Percentiles rank a stretch among this genome's conserved stretches.
These are phyloP conservation scores for Dendrothele bispora DNA, from an alignment of 768 basidiomycete species.

Conservation along the genomic window DNA sequence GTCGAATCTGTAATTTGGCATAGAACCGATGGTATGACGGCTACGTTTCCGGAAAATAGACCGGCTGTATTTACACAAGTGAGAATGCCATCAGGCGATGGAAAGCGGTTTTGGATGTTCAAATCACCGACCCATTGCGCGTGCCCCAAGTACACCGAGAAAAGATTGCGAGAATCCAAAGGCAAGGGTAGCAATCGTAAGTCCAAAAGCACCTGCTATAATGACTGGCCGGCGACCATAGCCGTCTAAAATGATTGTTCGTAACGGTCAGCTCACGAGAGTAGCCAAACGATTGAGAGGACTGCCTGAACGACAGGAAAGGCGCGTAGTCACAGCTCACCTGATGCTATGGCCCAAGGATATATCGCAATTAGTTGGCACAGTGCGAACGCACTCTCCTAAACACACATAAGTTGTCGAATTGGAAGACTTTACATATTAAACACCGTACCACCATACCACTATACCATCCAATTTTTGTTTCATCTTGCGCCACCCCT, in stretches of 20 bases:
- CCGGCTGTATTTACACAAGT: conserved; percentile 41
- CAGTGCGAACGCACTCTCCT: conserved; percentile 69
- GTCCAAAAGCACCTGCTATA: conserved; percentile 49
- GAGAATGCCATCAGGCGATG: background rate
- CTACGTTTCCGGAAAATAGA: conserved; percentile 60
- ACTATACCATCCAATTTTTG: conserved; percentile 67
- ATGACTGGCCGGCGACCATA: conserved; percentile 67
- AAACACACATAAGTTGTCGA: conserved; percentile 5
- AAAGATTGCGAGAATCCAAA: conserved; percentile 62
- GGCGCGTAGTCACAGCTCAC: conserved; percentile 17
- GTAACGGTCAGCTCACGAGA: background rate
- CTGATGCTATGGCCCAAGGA: conserved; percentile 63
- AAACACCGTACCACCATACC: conserved; percentile 54
- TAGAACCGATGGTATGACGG: conserved; percentile 63
- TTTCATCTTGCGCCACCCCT: conserved; percentile 54
- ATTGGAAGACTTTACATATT: background rate
- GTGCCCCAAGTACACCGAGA: conserved; percentile 42
- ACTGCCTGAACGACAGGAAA: conserved; percentile 3
- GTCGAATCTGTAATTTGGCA: conserved; percentile 65
- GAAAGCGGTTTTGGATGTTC: too few relatives aligned
- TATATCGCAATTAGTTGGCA: conserved; percentile 61
- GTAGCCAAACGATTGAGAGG: background rate
- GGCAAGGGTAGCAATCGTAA: conserved; percentile 49
- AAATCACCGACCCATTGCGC: conserved; percentile 52
- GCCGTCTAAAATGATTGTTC: conserved; percentile 49